A percentile compares a stretch with the other conserved stretches of the same genome.
Evolutionary conservation across 2,329 filamentous ascomycete genomes (phyloP).

Genomic region (Orbilia brochopaga): DNA sequence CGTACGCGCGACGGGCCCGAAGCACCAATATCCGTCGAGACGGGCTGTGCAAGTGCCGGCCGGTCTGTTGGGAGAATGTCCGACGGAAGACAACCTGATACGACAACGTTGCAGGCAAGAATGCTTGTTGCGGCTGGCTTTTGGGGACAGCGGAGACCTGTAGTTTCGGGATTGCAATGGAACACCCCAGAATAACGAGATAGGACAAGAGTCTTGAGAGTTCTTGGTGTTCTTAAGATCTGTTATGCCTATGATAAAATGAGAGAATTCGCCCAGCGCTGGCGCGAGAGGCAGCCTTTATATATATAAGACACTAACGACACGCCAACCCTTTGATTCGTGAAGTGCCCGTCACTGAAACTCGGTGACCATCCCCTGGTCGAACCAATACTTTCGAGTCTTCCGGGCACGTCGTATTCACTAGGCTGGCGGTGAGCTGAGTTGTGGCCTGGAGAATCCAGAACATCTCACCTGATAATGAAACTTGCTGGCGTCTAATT

Average conservation of each 20-base stretch:
- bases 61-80: conserved; percentile 42
- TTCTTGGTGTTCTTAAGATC: conserved; percentile 35
- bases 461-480: conserved; percentile 40
- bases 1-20: conserved; percentile 8
- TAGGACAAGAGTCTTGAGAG: conserved; percentile 48
- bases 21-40: conserved; percentile 11
- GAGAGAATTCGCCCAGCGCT: conserved; percentile 10
- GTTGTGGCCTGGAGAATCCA: conserved; percentile 47
- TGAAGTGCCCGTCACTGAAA: conserved; percentile 42
- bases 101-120: conserved; percentile 14
- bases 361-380: conserved; percentile 40
- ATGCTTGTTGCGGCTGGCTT: conserved; percentile 33
- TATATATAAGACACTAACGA: conserved; percentile 21
- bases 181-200: conserved; percentile 48
- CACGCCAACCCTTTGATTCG: conserved; percentile 35
- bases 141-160: conserved; percentile 23
- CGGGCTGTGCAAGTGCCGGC: conserved; percentile 5
- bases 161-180: conserved; percentile 41
- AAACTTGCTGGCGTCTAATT: conserved; percentile 50
- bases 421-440: conserved; percentile 35
- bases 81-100: conserved; percentile 43
- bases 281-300: conserved; percentile 41
- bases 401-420: background rate
- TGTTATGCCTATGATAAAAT: conserved; percentile 38
- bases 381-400: conserved; percentile 32